These are phyloP conservation scores for Penicillium cataractarum DNA, from an alignment of 495 filamentous ascomycete species.

Conservation along the genomic window DNA sequence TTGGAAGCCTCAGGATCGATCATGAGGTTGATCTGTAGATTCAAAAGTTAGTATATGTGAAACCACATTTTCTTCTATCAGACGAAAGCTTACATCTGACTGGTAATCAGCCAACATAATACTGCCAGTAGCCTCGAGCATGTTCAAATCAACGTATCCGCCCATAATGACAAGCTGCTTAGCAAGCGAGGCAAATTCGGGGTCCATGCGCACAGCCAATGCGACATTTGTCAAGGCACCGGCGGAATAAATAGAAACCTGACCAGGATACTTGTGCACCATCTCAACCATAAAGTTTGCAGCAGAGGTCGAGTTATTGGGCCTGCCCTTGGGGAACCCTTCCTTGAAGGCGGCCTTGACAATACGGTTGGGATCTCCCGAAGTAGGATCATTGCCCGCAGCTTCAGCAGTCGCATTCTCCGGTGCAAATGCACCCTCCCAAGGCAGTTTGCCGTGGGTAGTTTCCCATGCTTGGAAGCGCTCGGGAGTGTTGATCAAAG, in stretches of 20 bases:
- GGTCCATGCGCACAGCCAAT: slow-evolving; percentile 42
- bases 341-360: slow-evolving; percentile 38
- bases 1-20: slow-evolving; percentile 48
- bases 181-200: slow-evolving; percentile 40
- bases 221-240: slow-evolving; percentile 49
- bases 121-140: slow-evolving; percentile 36
- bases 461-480: slow-evolving; percentile 38
- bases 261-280: slow-evolving; percentile 41
- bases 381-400: slow-evolving; percentile 36
- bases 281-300: slow-evolving; percentile 45
- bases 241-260: slow-evolving; percentile 38
- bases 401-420: slow-evolving; percentile 35
- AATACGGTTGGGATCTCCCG: slow-evolving; percentile 35
- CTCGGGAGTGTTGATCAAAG: slow-evolving; percentile 36
- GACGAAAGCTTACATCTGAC: slow-evolving; percentile 32
- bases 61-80: background rate
- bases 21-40: slow-evolving; percentile 41
- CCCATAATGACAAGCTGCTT: slow-evolving; percentile 47
- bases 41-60: background rate
- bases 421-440: slow-evolving; percentile 39
- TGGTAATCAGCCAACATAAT: slow-evolving; percentile 35
- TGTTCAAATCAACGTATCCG: slow-evolving; percentile 45
- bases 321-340: slow-evolving; percentile 35
- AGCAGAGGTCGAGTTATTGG: slow-evolving; percentile 34
- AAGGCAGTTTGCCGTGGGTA: slow-evolving; percentile 39